Conservation (phyloP, 2,329 filamentous ascomycete genomes). For the Aureobasidium sp. region DNA sequence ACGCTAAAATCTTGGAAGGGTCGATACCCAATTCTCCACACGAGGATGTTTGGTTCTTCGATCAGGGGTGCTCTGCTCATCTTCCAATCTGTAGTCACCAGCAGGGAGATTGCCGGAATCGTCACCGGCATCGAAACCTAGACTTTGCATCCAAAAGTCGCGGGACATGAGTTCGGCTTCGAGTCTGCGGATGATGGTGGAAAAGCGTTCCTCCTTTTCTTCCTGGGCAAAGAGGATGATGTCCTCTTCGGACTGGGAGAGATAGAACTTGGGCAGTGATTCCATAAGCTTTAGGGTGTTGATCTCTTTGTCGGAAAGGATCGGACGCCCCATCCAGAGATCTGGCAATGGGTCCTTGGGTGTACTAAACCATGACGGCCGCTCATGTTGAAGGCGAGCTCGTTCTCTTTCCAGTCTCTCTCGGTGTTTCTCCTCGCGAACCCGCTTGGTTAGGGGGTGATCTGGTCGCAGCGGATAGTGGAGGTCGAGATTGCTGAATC, state of each 20-base stretch:
- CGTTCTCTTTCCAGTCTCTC: not conserved
- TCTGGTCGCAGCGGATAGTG: not conserved
- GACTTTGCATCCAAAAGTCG: slow-evolving; percentile 5
- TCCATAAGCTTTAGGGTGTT: not conserved
- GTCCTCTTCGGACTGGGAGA: not conserved
- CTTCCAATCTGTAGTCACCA: not conserved
- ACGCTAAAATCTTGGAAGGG: not conserved
- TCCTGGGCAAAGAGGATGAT: not conserved
- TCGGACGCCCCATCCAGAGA: not conserved
- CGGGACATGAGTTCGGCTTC: not conserved
- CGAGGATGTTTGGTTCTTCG: not conserved
- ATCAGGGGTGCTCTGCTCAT: not conserved
- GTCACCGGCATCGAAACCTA: not conserved
- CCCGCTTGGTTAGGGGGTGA: not conserved
- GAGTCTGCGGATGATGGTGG: not conserved
- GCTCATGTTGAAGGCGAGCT: not conserved
- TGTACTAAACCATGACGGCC: not conserved
- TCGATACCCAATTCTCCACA: not conserved
- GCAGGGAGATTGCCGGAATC: not conserved
- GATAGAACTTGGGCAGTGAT: not conserved
- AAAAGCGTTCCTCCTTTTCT: not conserved
- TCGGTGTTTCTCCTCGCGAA: not conserved
- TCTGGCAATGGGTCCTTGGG: not conserved
- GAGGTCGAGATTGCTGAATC: not conserved
- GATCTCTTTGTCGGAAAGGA: not conserved